phyloP scores from a whole-genome alignment of 2,329 filamentous ascomycete genomes.

The Alternaria postmessia region DNA sequence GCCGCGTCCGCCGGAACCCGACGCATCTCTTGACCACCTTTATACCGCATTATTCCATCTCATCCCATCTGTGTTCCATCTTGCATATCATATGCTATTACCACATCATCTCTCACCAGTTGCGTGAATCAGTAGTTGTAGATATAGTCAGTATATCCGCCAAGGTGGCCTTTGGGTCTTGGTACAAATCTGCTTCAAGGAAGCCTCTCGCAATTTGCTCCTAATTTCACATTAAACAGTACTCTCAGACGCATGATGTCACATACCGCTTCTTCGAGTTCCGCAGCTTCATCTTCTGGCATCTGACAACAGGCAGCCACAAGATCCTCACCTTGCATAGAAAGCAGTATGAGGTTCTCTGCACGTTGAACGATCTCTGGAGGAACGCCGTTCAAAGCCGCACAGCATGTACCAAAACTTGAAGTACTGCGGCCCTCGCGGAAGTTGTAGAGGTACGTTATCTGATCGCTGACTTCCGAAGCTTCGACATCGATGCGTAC shows the following conservation, averaged over 20 bases:
- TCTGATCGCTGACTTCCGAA: constrained; percentile 64
- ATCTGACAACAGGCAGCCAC: constrained; percentile 74
- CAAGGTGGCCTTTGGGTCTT: constrained; percentile 47
- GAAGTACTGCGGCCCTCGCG: constrained; percentile 72
- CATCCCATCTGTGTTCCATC: neutral
- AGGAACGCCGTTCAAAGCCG: constrained; percentile 85
- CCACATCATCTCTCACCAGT: neutral
- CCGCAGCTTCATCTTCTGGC: constrained; percentile 68
- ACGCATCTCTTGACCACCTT: too few species aligned
- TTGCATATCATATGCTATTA: neutral
- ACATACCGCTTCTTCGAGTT: constrained; percentile 71
- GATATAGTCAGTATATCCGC: constrained; percentile 47
- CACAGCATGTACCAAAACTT: constrained; percentile 87
- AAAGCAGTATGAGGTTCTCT: constrained; percentile 73
- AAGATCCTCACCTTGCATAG: constrained; percentile 78
- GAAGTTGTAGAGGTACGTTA: constrained; percentile 77
- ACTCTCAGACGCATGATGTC: neutral
- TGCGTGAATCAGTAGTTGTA: constrained; percentile 15
- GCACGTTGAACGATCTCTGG: constrained; percentile 75
- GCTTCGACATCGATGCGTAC: constrained; percentile 67
- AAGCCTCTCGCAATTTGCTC: constrained; percentile 56
- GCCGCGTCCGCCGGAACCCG: too few species aligned
- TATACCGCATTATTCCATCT: too few species aligned
- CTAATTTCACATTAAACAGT: constrained; percentile 25
- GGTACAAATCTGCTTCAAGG: constrained; percentile 48